A percentile compares a stretch with the other conserved stretches of the same genome.
Evolutionary conservation across 192 early-diverging fungal species (phyloP).

Genomic region (Coemansia erecta): DNA sequence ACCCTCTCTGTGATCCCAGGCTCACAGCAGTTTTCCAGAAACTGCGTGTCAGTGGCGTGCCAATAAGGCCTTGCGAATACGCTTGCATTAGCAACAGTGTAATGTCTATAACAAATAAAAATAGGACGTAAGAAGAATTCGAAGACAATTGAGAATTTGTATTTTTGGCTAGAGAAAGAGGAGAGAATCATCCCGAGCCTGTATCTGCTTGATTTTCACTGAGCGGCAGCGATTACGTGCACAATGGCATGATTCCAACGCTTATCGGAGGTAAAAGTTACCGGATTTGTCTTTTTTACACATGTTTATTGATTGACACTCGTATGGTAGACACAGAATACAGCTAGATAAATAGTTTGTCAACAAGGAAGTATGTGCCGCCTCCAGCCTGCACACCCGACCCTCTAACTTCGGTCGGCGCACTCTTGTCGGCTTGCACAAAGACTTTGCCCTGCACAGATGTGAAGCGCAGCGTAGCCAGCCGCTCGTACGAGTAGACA

Average conservation of each 20-base stretch:
- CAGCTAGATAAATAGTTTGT: slow-evolving; percentile 28
- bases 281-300: too few relatives aligned
- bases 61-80: slow-evolving; percentile 12
- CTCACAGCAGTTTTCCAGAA: slow-evolving; percentile 5
- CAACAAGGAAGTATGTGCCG: slow-evolving; percentile 39
- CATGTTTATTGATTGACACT: too few relatives aligned
- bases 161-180: neutral
- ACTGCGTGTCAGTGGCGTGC: slow-evolving; percentile 10
- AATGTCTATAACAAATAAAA: neutral
- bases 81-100: slow-evolving; percentile 7
- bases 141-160: neutral
- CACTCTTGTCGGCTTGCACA: slow-evolving; percentile 39
- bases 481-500: slow-evolving; percentile 24
- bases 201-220: too few relatives aligned
- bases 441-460: slow-evolving; percentile 15
- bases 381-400: slow-evolving; percentile 26
- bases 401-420: slow-evolving; percentile 24
- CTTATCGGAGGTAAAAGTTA: too few relatives aligned
- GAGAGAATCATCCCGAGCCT: too few relatives aligned
- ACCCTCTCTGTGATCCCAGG: slow-evolving; percentile 1
- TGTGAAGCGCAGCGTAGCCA: slow-evolving; percentile 30
- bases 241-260: too few relatives aligned
- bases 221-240: too few relatives aligned
- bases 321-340: neutral
- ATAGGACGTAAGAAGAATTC: neutral